Percentiles rank a stretch among this genome's conserved stretches.
These are phyloP conservation scores for Ormosia emarginata DNA, from an alignment of 306 rosid species.

Conservation along the genomic window DNA sequence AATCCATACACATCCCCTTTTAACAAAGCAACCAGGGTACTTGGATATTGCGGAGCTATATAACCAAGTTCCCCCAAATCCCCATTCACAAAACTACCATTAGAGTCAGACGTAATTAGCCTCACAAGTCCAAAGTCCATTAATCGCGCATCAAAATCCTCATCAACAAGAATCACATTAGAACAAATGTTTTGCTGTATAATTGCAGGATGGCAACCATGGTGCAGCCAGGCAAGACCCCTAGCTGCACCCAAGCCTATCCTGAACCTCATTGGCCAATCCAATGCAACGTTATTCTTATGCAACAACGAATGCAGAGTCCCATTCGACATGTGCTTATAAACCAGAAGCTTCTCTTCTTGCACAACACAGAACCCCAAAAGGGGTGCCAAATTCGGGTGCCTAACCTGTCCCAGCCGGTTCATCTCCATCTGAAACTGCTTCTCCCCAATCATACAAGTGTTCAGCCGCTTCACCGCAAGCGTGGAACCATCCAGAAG, in stretches of 20 bases:
- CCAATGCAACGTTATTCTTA: constrained; percentile 47
- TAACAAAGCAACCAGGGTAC: constrained; percentile 75
- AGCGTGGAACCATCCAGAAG: constrained; percentile 83
- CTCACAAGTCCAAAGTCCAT: constrained; percentile 92
- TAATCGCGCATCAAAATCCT: constrained; percentile 86
- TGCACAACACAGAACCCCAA: constrained; percentile 83
- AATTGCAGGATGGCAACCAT: constrained; percentile 88
- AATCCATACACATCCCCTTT: constrained; percentile 93
- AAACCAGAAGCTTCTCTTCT: constrained; percentile 85
- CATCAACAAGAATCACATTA: constrained; percentile 77
- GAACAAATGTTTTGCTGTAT: constrained; percentile 86
- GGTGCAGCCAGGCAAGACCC: constrained; percentile 95
- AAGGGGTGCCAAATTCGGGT: constrained; percentile 87
- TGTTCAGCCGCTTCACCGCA: constrained; percentile 72
- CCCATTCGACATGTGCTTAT: constrained; percentile 88
- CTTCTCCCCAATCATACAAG: constrained; percentile 82
- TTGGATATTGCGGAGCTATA: constrained; percentile 83
- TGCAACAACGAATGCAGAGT: constrained; percentile 74
- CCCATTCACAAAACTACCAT: constrained; percentile 71
- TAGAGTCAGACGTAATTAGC: constrained; percentile 63
- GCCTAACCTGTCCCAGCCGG: constrained; percentile 72
- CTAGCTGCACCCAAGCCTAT: constrained; percentile 86
- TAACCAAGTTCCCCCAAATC: constrained; percentile 96
- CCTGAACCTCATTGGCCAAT: constrained; percentile 82
- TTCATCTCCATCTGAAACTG: constrained; percentile 83